Evolutionary conservation across 2,329 filamentous ascomycete genomes (phyloP), one percentile per base, ranked within the genome.

Genomic region (Beauveria pseudobassiana): DNA sequence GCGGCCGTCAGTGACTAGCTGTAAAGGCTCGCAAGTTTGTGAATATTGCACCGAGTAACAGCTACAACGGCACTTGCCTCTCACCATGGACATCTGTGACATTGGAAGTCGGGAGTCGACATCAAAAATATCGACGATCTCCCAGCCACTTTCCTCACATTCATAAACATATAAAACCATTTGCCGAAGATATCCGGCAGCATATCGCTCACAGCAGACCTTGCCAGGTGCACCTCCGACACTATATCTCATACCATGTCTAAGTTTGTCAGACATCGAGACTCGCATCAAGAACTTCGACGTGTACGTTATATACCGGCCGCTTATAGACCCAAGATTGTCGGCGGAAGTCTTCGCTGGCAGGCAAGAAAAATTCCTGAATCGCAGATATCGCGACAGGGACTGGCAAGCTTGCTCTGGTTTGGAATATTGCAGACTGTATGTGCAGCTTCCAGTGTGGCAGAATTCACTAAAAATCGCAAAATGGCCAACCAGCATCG

Each of bases 381-480:
- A 73, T 90, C 46, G 71, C 89, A 26, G 87, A 90, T 69, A 76
- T 90, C 20, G 87, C 82, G 1, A 85, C 86, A 3, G 87, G 87
- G 0, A 89, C 87, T 0, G 88, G 88, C 28, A 77, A 78, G 30
- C 76, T 91, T 30, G 88, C 85, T 16, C 72, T 89, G 71, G 86
- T 91, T 59, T 91, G 89, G 88, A 91, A 90, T 67, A 77, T 87
- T 63, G 87, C 90, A 70, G 85, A 89, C 65, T 90, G 87, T 87
- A 73, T 68, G 80, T 75, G 26, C 24, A 24, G 18, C 40, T 34
- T 26, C 40, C 49, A 22, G n/a, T 18, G 6, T 16, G 34, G 22
- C 14, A 16, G 50, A 26, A 46, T 16, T 8, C n/a, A 18, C 51
- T 58, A 10, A n/a, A 20, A 48, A 26, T 14, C 8, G 18, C 34